Evolutionary conservation across 805 yeast genomes (phyloP).

Genomic region (Monosporozyma yasuniensis): DNA sequence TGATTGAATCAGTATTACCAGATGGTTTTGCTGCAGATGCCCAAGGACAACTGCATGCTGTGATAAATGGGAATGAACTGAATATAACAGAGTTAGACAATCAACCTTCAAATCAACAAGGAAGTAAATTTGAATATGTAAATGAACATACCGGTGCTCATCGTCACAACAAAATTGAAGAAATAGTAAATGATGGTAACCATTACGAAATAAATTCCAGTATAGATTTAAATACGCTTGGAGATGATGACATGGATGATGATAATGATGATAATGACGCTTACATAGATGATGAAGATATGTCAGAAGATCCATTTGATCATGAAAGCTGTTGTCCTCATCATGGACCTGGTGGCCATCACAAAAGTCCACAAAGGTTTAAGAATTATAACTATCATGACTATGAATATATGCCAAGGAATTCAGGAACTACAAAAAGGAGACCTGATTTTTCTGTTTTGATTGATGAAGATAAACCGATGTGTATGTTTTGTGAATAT

Average conservation of each 20-base stretch:
- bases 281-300: not conserved
- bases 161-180: slow-evolving; percentile 1
- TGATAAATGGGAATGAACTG: slow-evolving; percentile 19
- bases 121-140: not conserved
- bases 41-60: slow-evolving; percentile 22
- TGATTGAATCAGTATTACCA: slow-evolving; percentile 26
- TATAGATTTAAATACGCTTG: not conserved
- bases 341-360: slow-evolving; percentile 6
- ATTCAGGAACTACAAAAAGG: slow-evolving; percentile 1
- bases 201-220: not conserved
- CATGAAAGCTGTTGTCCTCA: slow-evolving; percentile 10
- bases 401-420: slow-evolving; percentile 11
- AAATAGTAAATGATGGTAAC: not conserved
- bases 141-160: not conserved
- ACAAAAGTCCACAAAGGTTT: slow-evolving; percentile 4
- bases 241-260: not conserved
- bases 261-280: slow-evolving; percentile 3
- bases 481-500: slow-evolving; percentile 46
- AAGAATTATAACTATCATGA: slow-evolving; percentile 13
- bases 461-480: slow-evolving; percentile 15
- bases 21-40: slow-evolving; percentile 21
- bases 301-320: not conserved
- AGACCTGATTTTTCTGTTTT: slow-evolving; percentile 22
- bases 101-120: not conserved
- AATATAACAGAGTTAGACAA: slow-evolving; percentile 17